Base-by-base conservation (phyloP, 768 basidiomycete genomes). In the Grammothele lineata region DNA sequence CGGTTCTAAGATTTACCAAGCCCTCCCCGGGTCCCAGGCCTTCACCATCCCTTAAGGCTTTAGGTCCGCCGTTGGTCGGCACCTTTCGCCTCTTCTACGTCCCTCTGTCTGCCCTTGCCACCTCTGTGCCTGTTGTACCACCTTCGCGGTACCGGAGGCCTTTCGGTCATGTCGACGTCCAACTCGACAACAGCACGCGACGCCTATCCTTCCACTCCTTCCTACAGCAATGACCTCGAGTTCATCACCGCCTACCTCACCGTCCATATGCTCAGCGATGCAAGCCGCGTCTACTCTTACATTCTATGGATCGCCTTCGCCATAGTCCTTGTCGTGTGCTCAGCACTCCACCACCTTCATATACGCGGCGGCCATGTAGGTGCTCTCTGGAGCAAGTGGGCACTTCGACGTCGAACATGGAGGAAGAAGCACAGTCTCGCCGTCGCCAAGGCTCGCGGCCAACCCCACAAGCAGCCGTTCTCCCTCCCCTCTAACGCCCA, bases 401-500 rank as follows among this genome's bases (percentile, higher is more conserved):
- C 76, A 5, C 48, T 85, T 15, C 73, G 80, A 15, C 68, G 81
- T 34, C 64, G 75, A 40, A 81, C 81, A n/a, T 78, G 76, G 72
- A 67, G 78, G 37, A 76, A 75, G 58, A 72, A 70, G 43, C 71
- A 71, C 34, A 57, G 66, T 38, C 53, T 75, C 40, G 59, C 68
- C 37, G 54, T 62, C 40, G 68, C 69, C 44, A 55, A 54, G 48
- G 58, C 60, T 43, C 57, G 49, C 19, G 63, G 66, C 26, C 61
- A 66, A 43, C 65, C 65, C 1, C 70, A 69, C 50, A 67, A 57
- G 40, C 73, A 77, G 43, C 73, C 76, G 4, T 40, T 59, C 15
- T 67, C 75, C 6, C 60, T 84, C 3, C 83, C 85, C 2, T 77
- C 84, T 40, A 81, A 88, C 56, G 76, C 78, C 0, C 79, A 85